Conservation (phyloP, 2,329 filamentous ascomycete genomes). For the Alternaria dauci region DNA sequence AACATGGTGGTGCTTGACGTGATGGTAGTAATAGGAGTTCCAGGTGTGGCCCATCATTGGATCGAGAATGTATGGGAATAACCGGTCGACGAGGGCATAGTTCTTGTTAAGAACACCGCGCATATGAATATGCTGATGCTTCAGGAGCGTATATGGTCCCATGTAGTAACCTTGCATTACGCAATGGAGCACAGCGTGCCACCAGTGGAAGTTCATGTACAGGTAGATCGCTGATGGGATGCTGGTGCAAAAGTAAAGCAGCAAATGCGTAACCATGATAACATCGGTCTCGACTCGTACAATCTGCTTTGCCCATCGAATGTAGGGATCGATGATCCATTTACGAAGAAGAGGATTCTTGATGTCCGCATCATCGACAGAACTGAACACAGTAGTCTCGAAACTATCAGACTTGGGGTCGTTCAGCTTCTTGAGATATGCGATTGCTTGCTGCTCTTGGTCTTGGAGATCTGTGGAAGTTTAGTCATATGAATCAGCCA, state of each 20-base stretch:
- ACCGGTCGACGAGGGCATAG: conserved; percentile 65
- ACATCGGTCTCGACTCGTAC: conserved; percentile 76
- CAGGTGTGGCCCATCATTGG: conserved; percentile 84
- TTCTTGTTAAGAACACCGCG: conserved; percentile 70
- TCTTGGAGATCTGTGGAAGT: conserved; percentile 37
- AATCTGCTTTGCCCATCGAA: conserved; percentile 62
- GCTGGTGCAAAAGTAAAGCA: conserved; percentile 74
- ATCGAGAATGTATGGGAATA: conserved; percentile 77
- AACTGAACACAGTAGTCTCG: conserved; percentile 64
- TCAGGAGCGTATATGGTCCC: conserved; percentile 80
- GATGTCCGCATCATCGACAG: conserved; percentile 61
- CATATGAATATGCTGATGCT: conserved; percentile 86
- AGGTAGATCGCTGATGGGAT: conserved; percentile 73
- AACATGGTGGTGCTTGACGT: conserved; percentile 86
- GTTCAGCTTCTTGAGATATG: conserved; percentile 60
- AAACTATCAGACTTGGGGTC: conserved; percentile 59
- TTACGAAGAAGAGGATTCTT: conserved; percentile 50
- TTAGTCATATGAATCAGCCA: conserved; percentile 1
- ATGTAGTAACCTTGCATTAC: conserved; percentile 73
- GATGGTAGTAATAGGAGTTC: conserved; percentile 86
- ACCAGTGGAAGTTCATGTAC: conserved; percentile 71
- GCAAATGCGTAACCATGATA: conserved; percentile 78
- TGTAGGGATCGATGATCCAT: conserved; percentile 66
- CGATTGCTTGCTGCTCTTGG: conserved; percentile 49
- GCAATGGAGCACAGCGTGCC: conserved; percentile 72